Conservation (phyloP, 495 filamentous ascomycete species). For the Bombardia bombarda region DNA sequence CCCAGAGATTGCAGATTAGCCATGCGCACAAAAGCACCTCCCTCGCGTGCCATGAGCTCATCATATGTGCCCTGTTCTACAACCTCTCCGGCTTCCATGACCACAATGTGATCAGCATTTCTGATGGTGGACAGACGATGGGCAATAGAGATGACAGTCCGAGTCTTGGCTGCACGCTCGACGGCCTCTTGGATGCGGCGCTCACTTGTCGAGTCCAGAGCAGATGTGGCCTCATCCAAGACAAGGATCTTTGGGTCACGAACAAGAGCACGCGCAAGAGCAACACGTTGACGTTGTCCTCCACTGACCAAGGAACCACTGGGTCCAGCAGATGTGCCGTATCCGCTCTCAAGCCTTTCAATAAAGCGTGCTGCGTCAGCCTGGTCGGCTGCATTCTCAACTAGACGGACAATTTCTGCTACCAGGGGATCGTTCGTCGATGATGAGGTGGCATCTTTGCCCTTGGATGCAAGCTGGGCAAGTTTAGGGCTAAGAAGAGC, state of each 20-base stretch:
- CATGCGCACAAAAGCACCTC: conserved; percentile 42
- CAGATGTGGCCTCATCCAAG: conserved; percentile 86
- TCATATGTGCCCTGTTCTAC: conserved; percentile 72
- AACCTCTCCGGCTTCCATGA: conserved; percentile 71
- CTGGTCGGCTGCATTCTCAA: conserved; percentile 72
- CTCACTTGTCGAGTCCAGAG: conserved; percentile 87
- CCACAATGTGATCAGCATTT: conserved; percentile 87
- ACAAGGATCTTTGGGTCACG: conserved; percentile 81
- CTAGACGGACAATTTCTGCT: conserved; percentile 55
- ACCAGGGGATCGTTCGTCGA: background rate
- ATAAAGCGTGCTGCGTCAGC: conserved; percentile 89
- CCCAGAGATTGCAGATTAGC: conserved; percentile 44
- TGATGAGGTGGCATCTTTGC: conserved; percentile 4
- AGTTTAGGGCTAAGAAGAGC: conserved; percentile 9
- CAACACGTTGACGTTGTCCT: conserved; percentile 88
- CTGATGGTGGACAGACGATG: conserved; percentile 95
- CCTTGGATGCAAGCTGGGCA: conserved; percentile 8
- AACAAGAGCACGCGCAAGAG: conserved; percentile 73
- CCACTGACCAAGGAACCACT: conserved; percentile 81
- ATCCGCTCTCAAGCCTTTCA: conserved; percentile 67
- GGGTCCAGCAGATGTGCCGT: conserved; percentile 85
- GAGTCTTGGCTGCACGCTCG: conserved; percentile 68
- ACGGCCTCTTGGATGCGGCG: conserved; percentile 85
- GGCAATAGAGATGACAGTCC: conserved; percentile 89
- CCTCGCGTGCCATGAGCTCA: conserved; percentile 45